Evolutionary conservation across 2,329 filamentous ascomycete species (phyloP).

Genomic region (Sclerotinia subarctica): DNA sequence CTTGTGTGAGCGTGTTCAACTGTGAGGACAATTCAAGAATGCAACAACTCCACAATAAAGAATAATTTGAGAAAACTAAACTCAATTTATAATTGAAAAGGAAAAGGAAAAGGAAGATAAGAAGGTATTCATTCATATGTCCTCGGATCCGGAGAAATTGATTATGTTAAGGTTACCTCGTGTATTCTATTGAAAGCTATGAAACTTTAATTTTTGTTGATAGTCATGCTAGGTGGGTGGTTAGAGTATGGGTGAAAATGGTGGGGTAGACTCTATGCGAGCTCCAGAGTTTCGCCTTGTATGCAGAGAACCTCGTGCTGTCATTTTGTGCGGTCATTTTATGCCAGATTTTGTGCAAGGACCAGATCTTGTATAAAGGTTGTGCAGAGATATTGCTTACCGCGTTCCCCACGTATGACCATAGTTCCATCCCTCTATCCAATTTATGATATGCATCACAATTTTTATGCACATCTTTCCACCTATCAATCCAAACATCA

Average conservation of each 20-base stretch:
- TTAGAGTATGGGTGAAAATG: too few species aligned
- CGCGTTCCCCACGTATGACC: not conserved
- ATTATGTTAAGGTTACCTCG: too few species aligned
- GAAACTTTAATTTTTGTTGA: not conserved
- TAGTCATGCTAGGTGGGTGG: too few species aligned
- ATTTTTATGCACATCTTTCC: not conserved
- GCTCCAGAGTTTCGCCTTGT: too few species aligned
- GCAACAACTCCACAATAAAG: too few species aligned
- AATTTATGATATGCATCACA: not conserved
- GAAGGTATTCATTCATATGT: not conserved
- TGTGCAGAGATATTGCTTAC: not conserved
- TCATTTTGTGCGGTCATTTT: too few species aligned
- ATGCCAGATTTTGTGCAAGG: too few species aligned
- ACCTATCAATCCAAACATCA: constrained; percentile 1
- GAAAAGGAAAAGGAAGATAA: not conserved
- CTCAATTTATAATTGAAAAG: not conserved
- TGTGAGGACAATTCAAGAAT: too few species aligned
- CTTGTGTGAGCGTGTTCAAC: not conserved
- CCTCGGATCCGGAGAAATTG: constrained; percentile 1
- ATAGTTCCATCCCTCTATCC: not conserved
- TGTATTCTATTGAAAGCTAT: not conserved
- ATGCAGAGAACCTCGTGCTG: too few species aligned
- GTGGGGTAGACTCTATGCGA: too few species aligned
- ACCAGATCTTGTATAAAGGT: not conserved
- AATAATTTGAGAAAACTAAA: too few species aligned